phyloP scores from a whole-genome alignment of 495 filamentous ascomycete genomes.

The Aspergillus carlsbadensis region DNA sequence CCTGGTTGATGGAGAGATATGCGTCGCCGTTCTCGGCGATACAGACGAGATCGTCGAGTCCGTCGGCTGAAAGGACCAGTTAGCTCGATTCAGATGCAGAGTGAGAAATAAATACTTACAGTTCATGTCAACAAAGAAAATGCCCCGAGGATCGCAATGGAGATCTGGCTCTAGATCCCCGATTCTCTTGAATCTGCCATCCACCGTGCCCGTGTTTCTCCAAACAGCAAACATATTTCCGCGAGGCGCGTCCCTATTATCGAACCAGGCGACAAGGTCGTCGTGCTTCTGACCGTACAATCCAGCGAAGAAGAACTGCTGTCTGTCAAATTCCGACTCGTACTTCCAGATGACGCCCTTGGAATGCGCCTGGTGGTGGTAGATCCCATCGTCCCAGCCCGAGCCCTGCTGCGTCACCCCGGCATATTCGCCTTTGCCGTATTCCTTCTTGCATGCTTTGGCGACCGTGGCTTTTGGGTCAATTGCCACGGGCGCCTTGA shows the following conservation, averaged over 20 bases:
- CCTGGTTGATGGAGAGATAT: conserved; percentile 7
- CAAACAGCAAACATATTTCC: background rate
- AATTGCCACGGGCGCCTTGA: too few species aligned
- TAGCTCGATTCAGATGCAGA: background rate
- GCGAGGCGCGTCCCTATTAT: background rate
- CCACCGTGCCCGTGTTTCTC: background rate
- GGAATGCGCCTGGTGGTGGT: conserved; percentile 1
- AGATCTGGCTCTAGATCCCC: background rate
- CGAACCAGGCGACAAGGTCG: background rate
- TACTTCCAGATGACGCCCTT: background rate
- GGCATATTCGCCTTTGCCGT: background rate
- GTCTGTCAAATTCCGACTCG: background rate
- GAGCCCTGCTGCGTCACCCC: conserved; percentile 5
- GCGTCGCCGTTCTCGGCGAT: conserved; percentile 1
- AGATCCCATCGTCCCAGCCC: conserved; percentile 11
- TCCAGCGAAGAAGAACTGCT: background rate
- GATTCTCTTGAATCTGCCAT: background rate
- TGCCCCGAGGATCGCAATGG: conserved; percentile 1
- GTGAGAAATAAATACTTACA: conserved; percentile 16
- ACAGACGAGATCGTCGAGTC: conserved; percentile 22
- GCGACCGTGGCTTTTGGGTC: too few species aligned
- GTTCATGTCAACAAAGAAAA: conserved; percentile 27
- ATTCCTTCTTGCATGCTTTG: background rate
- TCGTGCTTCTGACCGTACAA: background rate
- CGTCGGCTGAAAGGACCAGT: conserved; percentile 2